Evolutionary conservation across 2,329 filamentous ascomycete genomes (phyloP), one percentile per base, ranked within the genome.

Genomic region (Aaosphaeria arxii): DNA sequence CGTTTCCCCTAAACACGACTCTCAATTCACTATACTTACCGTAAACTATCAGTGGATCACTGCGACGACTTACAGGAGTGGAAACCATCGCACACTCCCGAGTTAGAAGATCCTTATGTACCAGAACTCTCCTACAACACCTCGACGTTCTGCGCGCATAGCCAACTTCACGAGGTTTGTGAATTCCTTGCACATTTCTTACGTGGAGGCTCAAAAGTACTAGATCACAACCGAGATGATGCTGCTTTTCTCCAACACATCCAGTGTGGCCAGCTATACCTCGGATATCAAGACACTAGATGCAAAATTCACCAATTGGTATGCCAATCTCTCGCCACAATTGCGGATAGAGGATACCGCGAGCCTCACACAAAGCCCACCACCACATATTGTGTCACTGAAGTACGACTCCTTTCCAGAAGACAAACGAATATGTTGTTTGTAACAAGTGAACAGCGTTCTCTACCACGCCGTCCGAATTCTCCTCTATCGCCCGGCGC

Each of bases 331-430:
- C 7, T 29, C 42, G 11, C 7, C 7, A 9, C 28, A 30, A n/a
- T 30, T 43, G 24, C 30, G 30, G 29, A 33, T 43, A 11, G 42
- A 50, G 31, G 33, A 40, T 28, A 42, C 48, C 29, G 45, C 42
- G 28, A 13, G 38, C 17, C 46, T 47, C 35, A 36, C 33, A n/a
- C 41, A 31, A 9, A 52, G 53, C 17, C 44, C 48, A 29, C 54
- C 53, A 17, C 54, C 54, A 5, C 54, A 57, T 42, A 55, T 57
- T 7, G 43, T 57, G 39, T 55, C 50, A 43, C 45, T 57, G 11
- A 57, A 55, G 39, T 41, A 41, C 17, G 17, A 24, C 17, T 3
- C 17, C 17, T 24, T 28, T 11, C 39, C 24, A 41, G 24, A 17
- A 41, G 24, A 41, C 39, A 41, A 11, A 11, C 9, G 7, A 41